phyloP scores from a whole-genome alignment of 2,329 filamentous ascomycete species.

The Neospermospora avenae region DNA sequence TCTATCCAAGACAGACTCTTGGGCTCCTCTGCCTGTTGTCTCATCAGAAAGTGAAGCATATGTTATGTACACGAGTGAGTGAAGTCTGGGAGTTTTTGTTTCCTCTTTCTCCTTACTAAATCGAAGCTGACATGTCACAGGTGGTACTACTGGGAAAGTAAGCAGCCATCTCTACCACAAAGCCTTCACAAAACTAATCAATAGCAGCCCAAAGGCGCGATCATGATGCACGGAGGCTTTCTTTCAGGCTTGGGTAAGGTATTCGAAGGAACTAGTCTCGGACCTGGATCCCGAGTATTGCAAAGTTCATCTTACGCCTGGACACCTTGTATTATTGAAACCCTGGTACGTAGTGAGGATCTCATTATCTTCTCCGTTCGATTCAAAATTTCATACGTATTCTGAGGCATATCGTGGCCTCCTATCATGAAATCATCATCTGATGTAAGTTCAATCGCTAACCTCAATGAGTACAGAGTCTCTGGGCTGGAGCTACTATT shows the following conservation, averaged over 20 bases:
- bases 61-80: constrained; percentile 5
- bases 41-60: background rate
- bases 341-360: no score
- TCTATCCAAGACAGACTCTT: background rate
- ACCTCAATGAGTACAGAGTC: no score
- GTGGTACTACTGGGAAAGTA: constrained; percentile 1
- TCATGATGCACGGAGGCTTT: constrained; percentile 16
- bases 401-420: no score
- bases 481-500: constrained; percentile 38
- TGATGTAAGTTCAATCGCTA: no score
- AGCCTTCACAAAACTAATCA: constrained; percentile 6
- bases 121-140: background rate
- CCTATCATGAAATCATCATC: no score
- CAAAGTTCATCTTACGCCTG: constrained; percentile 17
- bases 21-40: background rate
- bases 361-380: no score
- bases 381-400: no score
- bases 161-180: constrained; percentile 7
- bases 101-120: background rate
- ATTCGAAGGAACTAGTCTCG: background rate
- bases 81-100: background rate
- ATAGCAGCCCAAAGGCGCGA: constrained; percentile 20
- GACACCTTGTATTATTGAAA: constrained; percentile 16
- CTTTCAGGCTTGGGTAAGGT: constrained; percentile 1
- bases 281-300: constrained; percentile 6